Evolutionary conservation across 2,329 filamentous ascomycete genomes (phyloP).

Genomic region (Nakataea oryzae): DNA sequence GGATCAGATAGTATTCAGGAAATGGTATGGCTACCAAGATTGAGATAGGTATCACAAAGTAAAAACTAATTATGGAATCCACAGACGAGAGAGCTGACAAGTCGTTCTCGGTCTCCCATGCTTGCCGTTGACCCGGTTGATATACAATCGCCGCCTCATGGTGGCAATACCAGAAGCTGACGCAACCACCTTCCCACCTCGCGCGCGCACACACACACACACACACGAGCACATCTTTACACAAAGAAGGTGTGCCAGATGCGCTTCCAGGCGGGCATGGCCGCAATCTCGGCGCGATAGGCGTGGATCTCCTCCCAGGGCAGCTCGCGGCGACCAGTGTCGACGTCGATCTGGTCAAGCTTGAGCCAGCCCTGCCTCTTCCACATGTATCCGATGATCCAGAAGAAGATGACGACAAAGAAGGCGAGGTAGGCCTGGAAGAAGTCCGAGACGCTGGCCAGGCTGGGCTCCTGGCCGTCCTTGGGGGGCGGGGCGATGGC

Average conservation of each 20-base stretch:
- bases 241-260: slow-evolving; percentile 5
- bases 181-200: background rate
- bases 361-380: slow-evolving; percentile 50
- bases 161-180: too few relatives aligned
- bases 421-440: slow-evolving; percentile 44
- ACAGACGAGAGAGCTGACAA: background rate
- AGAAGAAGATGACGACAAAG: slow-evolving; percentile 44
- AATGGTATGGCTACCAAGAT: background rate
- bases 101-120: too few relatives aligned
- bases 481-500: slow-evolving; percentile 21
- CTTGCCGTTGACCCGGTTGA: too few relatives aligned
- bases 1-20: background rate
- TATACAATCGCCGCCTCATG: too few relatives aligned
- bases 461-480: slow-evolving; percentile 13
- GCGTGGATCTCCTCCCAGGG: slow-evolving; percentile 38
- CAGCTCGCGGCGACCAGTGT: slow-evolving; percentile 51
- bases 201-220: background rate
- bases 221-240: background rate
- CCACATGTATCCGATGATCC: slow-evolving; percentile 48
- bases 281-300: slow-evolving; percentile 6
- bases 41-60: background rate
- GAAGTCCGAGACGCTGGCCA: slow-evolving; percentile 31
- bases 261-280: slow-evolving; percentile 9
- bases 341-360: slow-evolving; percentile 53
- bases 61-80: background rate